A percentile compares a stretch with the other conserved stretches of the same genome.
Evolutionary conservation across 345 rosid species (phyloP).

Genomic region (Murraya paniculata): DNA sequence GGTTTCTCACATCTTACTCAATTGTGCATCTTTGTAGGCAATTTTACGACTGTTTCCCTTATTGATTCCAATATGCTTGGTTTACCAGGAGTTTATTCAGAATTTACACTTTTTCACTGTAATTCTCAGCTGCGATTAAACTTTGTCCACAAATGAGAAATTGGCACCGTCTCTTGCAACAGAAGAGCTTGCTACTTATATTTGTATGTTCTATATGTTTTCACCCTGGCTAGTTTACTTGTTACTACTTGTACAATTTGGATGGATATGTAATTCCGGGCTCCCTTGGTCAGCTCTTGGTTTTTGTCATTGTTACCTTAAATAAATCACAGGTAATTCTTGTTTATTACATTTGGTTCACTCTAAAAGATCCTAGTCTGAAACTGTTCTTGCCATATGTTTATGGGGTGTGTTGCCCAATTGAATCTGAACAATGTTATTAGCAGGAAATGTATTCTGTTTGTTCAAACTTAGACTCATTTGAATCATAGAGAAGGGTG

Average conservation of each 20-base stretch:
- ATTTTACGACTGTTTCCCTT: slow-evolving; percentile 8
- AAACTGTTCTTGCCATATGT: not conserved
- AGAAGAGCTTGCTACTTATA: not conserved
- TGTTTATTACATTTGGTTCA: not conserved
- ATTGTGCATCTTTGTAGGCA: slow-evolving; percentile 30
- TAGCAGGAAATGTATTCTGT: not conserved
- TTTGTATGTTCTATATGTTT: not conserved
- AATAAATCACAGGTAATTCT: not conserved
- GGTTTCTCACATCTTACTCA: not conserved
- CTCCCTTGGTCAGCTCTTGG: not conserved
- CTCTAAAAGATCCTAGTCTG: not conserved
- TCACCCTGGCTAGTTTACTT: not conserved
- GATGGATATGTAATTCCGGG: not conserved
- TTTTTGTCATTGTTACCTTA: not conserved
- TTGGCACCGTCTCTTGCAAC: slow-evolving; percentile 17
- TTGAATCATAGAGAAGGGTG: not conserved
- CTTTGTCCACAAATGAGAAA: slow-evolving; percentile 26
- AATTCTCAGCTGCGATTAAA: slow-evolving; percentile 21
- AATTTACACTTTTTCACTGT: slow-evolving; percentile 13
- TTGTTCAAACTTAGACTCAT: not conserved
- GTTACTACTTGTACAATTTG: slow-evolving; percentile 2
- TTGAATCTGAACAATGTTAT: not conserved
- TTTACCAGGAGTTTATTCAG: slow-evolving; percentile 23
- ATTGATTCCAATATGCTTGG: slow-evolving; percentile 27
- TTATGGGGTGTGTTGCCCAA: not conserved